Conservation (phyloP, 2,329 filamentous ascomycete genomes). For the Dactylella cylindrospora region DNA sequence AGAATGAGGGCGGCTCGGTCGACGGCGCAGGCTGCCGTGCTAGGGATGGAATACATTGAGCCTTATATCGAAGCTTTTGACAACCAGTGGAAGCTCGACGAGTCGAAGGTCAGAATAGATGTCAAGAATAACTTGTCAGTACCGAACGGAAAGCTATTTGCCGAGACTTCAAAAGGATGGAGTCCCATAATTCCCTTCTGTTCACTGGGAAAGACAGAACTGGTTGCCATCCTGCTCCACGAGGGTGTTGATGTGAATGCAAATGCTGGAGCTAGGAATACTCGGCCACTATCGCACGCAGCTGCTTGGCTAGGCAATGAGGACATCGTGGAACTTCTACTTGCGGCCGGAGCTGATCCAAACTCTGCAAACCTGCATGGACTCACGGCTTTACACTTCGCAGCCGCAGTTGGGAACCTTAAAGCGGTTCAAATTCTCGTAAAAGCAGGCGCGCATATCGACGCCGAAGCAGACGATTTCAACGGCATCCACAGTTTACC, state of each 20-base stretch:
- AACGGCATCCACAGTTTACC: conserved; percentile 26
- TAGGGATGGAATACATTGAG: conserved; percentile 29
- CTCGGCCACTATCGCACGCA: conserved; percentile 45
- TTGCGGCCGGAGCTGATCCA: conserved; percentile 52
- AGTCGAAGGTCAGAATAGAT: background rate
- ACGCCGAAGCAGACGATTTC: background rate
- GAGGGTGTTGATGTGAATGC: conserved; percentile 45
- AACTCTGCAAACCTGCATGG: conserved; percentile 51
- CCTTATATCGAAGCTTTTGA: conserved; percentile 26
- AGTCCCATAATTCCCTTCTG: conserved; percentile 10
- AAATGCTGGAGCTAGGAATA: conserved; percentile 1
- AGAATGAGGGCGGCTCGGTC: conserved; percentile 27
- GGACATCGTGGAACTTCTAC: conserved; percentile 51
- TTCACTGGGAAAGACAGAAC: conserved; percentile 42
- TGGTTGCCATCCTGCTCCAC: conserved; percentile 45
- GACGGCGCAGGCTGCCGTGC: conserved; percentile 5
- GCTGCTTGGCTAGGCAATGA: conserved; percentile 44
- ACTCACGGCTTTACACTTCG: conserved; percentile 43
- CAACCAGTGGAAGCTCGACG: conserved; percentile 27
- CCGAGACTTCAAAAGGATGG: conserved; percentile 4
- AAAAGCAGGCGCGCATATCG: conserved; percentile 36
- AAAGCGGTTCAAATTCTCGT: conserved; percentile 43
- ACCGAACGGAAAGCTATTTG: conserved; percentile 14
- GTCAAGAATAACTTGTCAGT: conserved; percentile 19
- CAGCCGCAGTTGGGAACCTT: conserved; percentile 42